phyloP scores from a whole-genome alignment of 306 rosid genomes.

The Erythrophleum fordii region DNA sequence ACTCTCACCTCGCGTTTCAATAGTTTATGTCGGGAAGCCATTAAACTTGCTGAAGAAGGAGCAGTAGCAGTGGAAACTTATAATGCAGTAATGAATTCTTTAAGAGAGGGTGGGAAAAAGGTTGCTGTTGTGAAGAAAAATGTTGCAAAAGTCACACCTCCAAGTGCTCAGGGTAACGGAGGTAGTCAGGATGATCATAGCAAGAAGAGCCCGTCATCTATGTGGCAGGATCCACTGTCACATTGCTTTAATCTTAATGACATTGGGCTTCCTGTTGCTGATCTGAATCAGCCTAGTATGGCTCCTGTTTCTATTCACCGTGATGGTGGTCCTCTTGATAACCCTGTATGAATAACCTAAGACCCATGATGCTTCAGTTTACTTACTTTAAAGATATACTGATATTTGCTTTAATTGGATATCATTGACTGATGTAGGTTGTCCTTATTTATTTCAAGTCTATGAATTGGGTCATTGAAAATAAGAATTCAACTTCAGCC shows the following conservation, averaged over 20 bases:
- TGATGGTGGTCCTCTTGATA: slow-evolving; percentile 58
- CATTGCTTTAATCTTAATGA: slow-evolving; percentile 65
- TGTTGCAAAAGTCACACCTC: slow-evolving; percentile 57
- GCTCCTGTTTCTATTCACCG: slow-evolving; percentile 64
- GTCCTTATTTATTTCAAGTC: slow-evolving; percentile 79
- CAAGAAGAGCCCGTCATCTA: slow-evolving; percentile 51
- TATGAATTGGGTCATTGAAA: slow-evolving; percentile 80
- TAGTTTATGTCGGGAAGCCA: slow-evolving; percentile 72
- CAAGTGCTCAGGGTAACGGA: slow-evolving; percentile 55
- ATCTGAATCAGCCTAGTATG: slow-evolving; percentile 54
- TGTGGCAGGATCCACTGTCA: slow-evolving; percentile 63
- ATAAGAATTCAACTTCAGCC: slow-evolving; percentile 55
- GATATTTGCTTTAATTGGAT: slow-evolving; percentile 13
- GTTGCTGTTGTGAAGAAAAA: slow-evolving; percentile 60
- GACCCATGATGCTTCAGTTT: slow-evolving; percentile 3
- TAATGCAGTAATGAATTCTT: slow-evolving; percentile 56
- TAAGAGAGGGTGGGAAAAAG: slow-evolving; percentile 62
- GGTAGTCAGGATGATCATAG: slow-evolving; percentile 57
- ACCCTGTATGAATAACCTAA: slow-evolving; percentile 51
- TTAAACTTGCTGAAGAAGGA: slow-evolving; percentile 81
- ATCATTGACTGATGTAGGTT: slow-evolving; percentile 53
- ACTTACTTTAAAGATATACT: not conserved
- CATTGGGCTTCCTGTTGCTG: slow-evolving; percentile 60
- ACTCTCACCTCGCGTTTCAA: slow-evolving; percentile 66
- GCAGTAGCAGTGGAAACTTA: slow-evolving; percentile 71